Conservation (phyloP, 2,329 filamentous ascomycete species). For the Fusarium citri region DNA sequence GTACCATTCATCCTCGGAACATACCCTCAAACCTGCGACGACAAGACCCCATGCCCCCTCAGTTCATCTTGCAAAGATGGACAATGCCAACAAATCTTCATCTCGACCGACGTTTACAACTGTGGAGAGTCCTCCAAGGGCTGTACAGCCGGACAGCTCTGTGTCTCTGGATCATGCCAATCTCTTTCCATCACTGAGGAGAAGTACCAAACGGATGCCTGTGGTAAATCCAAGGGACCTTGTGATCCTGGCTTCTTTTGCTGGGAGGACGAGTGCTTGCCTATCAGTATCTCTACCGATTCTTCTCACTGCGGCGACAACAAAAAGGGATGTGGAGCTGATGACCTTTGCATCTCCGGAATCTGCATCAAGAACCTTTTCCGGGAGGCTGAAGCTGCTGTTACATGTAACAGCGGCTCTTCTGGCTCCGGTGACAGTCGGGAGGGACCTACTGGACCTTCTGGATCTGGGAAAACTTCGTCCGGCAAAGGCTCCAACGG, state of each 20-base stretch:
- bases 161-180: conserved; percentile 24
- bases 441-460: background rate
- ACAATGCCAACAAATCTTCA: conserved; percentile 20
- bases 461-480: background rate
- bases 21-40: conserved; percentile 23
- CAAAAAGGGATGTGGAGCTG: conserved; percentile 1
- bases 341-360: conserved; percentile 30
- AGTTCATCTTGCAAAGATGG: conserved; percentile 14
- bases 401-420: background rate
- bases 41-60: conserved; percentile 14
- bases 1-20: conserved; percentile 35
- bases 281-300: conserved; percentile 23
- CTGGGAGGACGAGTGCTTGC: background rate
- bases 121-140: conserved; percentile 13
- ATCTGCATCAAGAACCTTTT: conserved; percentile 15
- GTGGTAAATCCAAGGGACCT: conserved; percentile 3
- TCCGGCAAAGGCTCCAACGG: background rate
- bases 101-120: conserved; percentile 22
- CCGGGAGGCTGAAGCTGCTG: background rate
- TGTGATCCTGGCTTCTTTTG: conserved; percentile 26
- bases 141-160: conserved; percentile 29
- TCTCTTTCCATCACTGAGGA: conserved; percentile 8
- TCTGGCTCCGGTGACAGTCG: background rate
- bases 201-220: background rate
- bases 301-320: conserved; percentile 19